A percentile compares a stretch with the other conserved stretches of the same genome.
Evolutionary conservation across 306 rosid species (phyloP).

Genomic region (Quercus bicolor): DNA sequence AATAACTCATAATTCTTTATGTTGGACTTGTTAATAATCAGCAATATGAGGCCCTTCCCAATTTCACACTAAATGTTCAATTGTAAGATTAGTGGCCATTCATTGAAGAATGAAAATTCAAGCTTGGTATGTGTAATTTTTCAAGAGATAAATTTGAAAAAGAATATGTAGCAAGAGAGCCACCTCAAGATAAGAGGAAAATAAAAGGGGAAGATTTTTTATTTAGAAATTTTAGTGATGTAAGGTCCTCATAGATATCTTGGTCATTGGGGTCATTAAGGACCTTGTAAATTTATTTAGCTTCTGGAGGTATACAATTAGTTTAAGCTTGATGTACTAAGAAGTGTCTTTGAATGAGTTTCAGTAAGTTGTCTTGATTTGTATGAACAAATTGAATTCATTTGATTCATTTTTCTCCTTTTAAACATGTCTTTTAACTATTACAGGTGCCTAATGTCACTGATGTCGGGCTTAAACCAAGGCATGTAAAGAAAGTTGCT

Average conservation of each 20-base stretch:
- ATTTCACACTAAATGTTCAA: not conserved
- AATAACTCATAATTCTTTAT: not conserved
- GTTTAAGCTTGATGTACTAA: not conserved
- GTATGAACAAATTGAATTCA: not conserved
- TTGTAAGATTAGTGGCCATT: not conserved
- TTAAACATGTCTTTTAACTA: not conserved
- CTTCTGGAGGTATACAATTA: not conserved
- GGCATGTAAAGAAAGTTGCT: conserved; percentile 80
- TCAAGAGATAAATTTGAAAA: not conserved
- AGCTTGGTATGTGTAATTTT: not conserved
- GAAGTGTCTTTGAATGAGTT: not conserved
- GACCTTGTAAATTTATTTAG: not conserved
- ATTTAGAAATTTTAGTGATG: not conserved
- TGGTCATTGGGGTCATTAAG: not conserved
- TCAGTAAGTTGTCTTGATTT: not conserved
- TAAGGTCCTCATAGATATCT: not conserved
- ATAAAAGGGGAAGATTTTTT: not conserved
- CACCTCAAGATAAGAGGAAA: not conserved
- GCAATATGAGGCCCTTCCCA: not conserved
- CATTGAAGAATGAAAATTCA: not conserved
- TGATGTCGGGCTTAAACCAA: conserved; percentile 85
- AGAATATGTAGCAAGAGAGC: not conserved
- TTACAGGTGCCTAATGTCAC: conserved; percentile 84
- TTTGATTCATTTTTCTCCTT: not conserved
- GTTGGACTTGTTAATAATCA: not conserved